Percentiles rank a stretch among this genome's conserved stretches.
Evolutionary conservation across 495 filamentous ascomycete species (phyloP).

Genomic region (Daldinia bambusicola): DNA sequence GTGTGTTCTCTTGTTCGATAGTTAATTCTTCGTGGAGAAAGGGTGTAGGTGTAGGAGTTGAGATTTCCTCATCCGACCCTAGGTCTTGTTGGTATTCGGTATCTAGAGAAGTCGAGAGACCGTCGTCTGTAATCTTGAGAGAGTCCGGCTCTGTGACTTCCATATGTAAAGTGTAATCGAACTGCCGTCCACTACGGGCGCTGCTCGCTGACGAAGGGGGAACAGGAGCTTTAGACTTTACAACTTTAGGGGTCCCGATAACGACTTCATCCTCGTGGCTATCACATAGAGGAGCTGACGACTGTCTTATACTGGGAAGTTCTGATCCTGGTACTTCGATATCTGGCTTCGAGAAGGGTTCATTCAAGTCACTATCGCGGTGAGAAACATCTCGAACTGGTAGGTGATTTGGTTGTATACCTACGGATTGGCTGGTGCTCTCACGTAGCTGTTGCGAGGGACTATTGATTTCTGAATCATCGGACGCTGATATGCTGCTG

Average conservation of each 20-base stretch:
- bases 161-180: slow-evolving; percentile 48
- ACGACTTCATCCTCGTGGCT: slow-evolving; percentile 34
- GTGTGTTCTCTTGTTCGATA: background rate
- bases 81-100: background rate
- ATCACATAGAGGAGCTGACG: slow-evolving; percentile 31
- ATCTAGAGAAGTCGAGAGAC: slow-evolving; percentile 2
- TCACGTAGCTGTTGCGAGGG: slow-evolving; percentile 47
- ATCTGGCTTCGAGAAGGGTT: slow-evolving; percentile 6
- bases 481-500: slow-evolving; percentile 27
- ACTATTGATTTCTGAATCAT: slow-evolving; percentile 42
- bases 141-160: slow-evolving; percentile 44
- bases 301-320: slow-evolving; percentile 21
- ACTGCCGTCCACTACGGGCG: slow-evolving; percentile 53
- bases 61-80: slow-evolving; percentile 21
- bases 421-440: slow-evolving; percentile 36
- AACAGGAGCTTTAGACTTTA: slow-evolving; percentile 24
- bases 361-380: background rate
- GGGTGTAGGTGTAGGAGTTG: slow-evolving; percentile 15
- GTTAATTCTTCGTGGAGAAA: slow-evolving; percentile 24
- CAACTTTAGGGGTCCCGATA: slow-evolving; percentile 37
- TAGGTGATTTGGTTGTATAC: slow-evolving; percentile 4
- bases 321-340: slow-evolving; percentile 18
- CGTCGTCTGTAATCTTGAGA: slow-evolving; percentile 38
- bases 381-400: slow-evolving; percentile 12
- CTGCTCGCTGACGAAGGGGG: slow-evolving; percentile 50